These are phyloP conservation scores for Alternaria sp. DNA, from an alignment of 2,329 filamentous ascomycete species.

Conservation along the genomic window DNA sequence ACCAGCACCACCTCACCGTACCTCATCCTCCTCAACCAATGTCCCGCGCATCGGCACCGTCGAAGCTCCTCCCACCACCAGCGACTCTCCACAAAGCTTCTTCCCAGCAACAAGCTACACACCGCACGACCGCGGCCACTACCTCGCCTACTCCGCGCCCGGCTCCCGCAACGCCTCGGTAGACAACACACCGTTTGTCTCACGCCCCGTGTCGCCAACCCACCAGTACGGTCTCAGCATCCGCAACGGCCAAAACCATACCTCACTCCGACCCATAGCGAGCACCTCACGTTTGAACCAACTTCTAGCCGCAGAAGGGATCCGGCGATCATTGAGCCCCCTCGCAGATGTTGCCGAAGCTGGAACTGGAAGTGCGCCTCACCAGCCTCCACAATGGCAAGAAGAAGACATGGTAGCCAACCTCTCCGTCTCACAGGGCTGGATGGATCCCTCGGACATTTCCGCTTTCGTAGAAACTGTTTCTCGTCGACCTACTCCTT, in stretches of 20 bases:
- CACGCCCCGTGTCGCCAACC: constrained; percentile 3
- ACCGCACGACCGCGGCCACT: constrained; percentile 26
- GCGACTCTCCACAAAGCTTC: background rate
- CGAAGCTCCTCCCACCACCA: background rate
- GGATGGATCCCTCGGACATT: constrained; percentile 1
- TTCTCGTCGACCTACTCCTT: background rate
- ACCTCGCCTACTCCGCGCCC: constrained; percentile 35
- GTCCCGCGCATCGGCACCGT: background rate
- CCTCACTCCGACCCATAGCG: constrained; percentile 12
- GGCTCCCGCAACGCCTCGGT: constrained; percentile 24
- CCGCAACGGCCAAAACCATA: background rate
- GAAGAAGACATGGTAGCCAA: background rate
- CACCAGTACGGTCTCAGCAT: background rate
- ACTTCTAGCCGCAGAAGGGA: background rate
- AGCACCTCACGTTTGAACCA: constrained; percentile 12
- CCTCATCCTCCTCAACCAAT: background rate
- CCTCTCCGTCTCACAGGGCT: background rate
- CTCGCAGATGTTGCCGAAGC: background rate
- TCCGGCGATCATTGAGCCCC: background rate
- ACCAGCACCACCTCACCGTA: background rate
- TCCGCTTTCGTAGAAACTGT: background rate
- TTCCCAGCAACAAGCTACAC: constrained; percentile 15
- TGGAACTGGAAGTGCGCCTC: background rate
- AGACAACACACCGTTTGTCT: constrained; percentile 13
- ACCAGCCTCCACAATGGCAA: background rate